phyloP scores from a whole-genome alignment of 106 monocot species.

The Cymbidium sinense region DNA sequence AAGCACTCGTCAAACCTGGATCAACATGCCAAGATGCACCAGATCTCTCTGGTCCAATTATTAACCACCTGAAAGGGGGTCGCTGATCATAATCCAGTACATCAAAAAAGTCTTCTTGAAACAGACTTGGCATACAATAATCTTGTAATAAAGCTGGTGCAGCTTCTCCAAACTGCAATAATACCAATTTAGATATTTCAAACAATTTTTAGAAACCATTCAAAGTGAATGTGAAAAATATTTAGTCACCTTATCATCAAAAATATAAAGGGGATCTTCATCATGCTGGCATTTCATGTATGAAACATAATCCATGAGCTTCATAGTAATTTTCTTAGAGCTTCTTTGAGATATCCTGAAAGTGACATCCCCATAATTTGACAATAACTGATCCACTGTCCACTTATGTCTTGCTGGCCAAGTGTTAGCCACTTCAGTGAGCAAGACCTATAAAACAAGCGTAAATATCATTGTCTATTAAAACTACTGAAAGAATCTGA shows the following conservation, averaged over 20 bases:
- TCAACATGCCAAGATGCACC: constrained; percentile 99
- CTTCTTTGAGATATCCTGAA: constrained; percentile 93
- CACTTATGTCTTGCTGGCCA: constrained; percentile 88
- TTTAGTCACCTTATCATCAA: constrained; percentile 75
- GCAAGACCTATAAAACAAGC: constrained; percentile 53
- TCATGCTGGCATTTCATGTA: constrained; percentile 96
- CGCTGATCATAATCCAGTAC: constrained; percentile 66
- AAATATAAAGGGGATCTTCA: constrained; percentile 97
- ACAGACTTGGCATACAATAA: constrained; percentile 75
- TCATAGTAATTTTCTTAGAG: constrained; percentile 77
- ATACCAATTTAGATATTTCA: constrained; percentile 6
- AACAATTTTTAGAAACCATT: neutral
- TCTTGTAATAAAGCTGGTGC: constrained; percentile 79
- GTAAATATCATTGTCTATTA: neutral
- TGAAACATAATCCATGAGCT: constrained; percentile 76
- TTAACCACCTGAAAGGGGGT: constrained; percentile 96
- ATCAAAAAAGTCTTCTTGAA: constrained; percentile 93
- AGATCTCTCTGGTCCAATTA: constrained; percentile 92
- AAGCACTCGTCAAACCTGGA: constrained; percentile 93
- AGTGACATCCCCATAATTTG: constrained; percentile 58
- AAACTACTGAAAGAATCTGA: neutral
- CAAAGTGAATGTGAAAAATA: constrained; percentile 1
- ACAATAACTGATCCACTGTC: constrained; percentile 60
- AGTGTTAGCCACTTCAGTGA: constrained; percentile 65
- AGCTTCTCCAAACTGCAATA: constrained; percentile 86